Evolutionary conservation across 768 basidiomycete genomes (phyloP).

Genomic region (Suillus alpinus): DNA sequence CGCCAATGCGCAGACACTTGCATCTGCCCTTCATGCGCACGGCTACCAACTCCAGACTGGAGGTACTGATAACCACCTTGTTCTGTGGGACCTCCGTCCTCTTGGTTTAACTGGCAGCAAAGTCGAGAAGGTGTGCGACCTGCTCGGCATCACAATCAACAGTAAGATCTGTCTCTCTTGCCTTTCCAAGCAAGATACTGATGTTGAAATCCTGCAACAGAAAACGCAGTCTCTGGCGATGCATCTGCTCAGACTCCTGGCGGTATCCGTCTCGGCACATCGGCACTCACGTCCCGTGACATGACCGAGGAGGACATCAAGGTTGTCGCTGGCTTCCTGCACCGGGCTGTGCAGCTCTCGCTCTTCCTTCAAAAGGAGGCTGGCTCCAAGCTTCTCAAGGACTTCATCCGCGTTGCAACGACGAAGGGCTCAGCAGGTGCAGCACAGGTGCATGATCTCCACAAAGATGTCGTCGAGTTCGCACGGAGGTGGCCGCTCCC

Average conservation of each 20-base stretch:
- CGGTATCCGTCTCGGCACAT: slow-evolving; percentile 94
- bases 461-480: slow-evolving; percentile 78
- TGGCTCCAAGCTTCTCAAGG: slow-evolving; percentile 91
- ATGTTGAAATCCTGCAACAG: slow-evolving; percentile 31
- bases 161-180: slow-evolving; percentile 46
- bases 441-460: slow-evolving; percentile 67
- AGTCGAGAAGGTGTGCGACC: slow-evolving; percentile 97
- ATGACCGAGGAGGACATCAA: slow-evolving; percentile 89
- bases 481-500: slow-evolving; percentile 91
- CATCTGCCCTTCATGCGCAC: slow-evolving; percentile 62
- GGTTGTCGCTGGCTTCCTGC: slow-evolving; percentile 84
- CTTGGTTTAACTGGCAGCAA: slow-evolving; percentile 96
- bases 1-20: slow-evolving; percentile 79
- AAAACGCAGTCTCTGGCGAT: slow-evolving; percentile 97
- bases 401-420: slow-evolving; percentile 85
- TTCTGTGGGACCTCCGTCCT: slow-evolving; percentile 96
- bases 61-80: slow-evolving; percentile 96
- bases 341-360: slow-evolving; percentile 91
- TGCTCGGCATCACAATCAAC: slow-evolving; percentile 95
- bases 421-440: slow-evolving; percentile 70
- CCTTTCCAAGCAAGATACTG: background rate
- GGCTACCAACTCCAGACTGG: slow-evolving; percentile 97
- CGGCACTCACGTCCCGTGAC: slow-evolving; percentile 91
- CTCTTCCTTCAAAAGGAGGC: slow-evolving; percentile 91
- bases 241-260: slow-evolving; percentile 94